These are phyloP conservation scores for Cornus controversa DNA, from an alignment of 148 eudicot species.

Conservation along the genomic window DNA sequence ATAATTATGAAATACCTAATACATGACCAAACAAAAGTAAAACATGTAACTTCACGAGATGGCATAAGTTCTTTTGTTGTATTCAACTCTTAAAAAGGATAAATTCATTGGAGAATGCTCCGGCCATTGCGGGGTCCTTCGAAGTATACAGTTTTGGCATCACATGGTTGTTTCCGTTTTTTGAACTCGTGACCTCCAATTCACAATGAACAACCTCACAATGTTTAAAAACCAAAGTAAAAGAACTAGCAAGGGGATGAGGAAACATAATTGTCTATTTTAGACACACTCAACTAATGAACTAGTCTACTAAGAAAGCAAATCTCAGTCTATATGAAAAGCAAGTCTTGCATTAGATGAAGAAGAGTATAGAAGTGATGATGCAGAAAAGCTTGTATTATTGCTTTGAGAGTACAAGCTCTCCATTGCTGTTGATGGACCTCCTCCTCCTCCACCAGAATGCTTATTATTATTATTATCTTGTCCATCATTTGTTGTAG, in stretches of 20 bases:
- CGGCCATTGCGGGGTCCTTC: too few species aligned
- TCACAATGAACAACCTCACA: too few species aligned
- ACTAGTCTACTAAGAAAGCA: background rate
- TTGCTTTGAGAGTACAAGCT: conserved; percentile 46
- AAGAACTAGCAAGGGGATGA: background rate
- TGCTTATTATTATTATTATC: conserved; percentile 23
- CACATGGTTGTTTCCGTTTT: too few species aligned
- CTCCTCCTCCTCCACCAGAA: conserved; percentile 42
- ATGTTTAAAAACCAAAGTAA: background rate
- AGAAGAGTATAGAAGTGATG: conserved; percentile 55
- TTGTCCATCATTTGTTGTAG: conserved; percentile 22
- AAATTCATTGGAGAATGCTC: too few species aligned
- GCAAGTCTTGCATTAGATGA: conserved; percentile 44
- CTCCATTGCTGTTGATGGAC: conserved; percentile 49
- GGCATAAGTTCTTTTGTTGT: too few species aligned
- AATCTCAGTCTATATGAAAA: background rate
- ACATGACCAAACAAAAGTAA: too few species aligned
- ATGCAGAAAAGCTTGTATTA: conserved; percentile 63
- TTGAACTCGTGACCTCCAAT: too few species aligned
- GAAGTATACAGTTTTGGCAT: too few species aligned
- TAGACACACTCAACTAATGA: background rate
- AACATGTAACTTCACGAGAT: too few species aligned
- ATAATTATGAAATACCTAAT: too few species aligned
- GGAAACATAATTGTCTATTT: background rate
- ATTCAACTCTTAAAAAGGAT: too few species aligned